phyloP scores from a whole-genome alignment of 2,329 filamentous ascomycete genomes.

The Aspergillus sergii region DNA sequence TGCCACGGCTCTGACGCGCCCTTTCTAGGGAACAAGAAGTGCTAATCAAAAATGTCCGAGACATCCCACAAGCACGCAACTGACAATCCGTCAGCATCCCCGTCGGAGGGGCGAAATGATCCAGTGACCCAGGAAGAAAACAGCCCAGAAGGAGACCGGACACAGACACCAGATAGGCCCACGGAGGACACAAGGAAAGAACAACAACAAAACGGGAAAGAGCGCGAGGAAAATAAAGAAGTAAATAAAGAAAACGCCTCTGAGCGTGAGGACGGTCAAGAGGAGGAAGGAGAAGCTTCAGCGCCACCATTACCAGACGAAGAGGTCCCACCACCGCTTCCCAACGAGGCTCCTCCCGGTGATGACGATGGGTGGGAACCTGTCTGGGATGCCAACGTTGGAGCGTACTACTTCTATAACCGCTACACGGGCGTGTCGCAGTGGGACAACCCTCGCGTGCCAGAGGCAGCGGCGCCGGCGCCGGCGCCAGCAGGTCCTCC shows the following conservation, averaged over 20 bases:
- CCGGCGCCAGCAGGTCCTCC: constrained; percentile 32
- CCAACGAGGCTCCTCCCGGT: constrained; percentile 54
- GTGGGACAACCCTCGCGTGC: constrained; percentile 84
- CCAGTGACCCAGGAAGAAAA: constrained; percentile 1
- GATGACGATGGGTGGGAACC: constrained; percentile 76
- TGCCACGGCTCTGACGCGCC: not conserved
- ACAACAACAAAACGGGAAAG: constrained; percentile 31
- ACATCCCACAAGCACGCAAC: constrained; percentile 9
- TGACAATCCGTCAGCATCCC: constrained; percentile 9
- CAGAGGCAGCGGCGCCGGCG: constrained; percentile 44
- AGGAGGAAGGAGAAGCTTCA: constrained; percentile 23
- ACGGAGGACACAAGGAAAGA: constrained; percentile 47
- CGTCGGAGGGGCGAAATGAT: constrained; percentile 1
- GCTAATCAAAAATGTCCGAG: constrained; percentile 20
- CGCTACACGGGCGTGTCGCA: constrained; percentile 73
- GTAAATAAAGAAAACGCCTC: constrained; percentile 13
- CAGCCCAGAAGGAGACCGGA: not conserved
- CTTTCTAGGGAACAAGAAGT: not conserved
- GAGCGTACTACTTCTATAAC: constrained; percentile 84
- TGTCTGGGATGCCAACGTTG: constrained; percentile 70
- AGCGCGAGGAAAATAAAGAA: constrained; percentile 18
- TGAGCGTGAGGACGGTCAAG: constrained; percentile 17
- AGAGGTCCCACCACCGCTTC: constrained; percentile 52
- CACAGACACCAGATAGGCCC: not conserved
- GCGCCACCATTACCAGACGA: constrained; percentile 46